A percentile compares a stretch with the other conserved stretches of the same genome.
Evolutionary conservation across 192 early-diverging fungal genomes (phyloP).

Genomic region (Paraglomus brasilianum): DNA sequence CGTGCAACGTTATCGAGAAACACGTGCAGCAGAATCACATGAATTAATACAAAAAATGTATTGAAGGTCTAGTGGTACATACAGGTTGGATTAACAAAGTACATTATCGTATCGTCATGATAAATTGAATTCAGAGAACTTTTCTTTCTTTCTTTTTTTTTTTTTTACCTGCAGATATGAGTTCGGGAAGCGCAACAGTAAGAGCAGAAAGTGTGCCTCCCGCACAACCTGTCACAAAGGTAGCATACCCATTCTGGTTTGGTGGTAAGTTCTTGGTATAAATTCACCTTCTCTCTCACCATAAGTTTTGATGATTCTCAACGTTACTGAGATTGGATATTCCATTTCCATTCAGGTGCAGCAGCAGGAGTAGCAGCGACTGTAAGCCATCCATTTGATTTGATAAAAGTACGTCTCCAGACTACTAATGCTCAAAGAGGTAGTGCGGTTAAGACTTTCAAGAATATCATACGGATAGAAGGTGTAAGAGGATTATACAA

Average conservation of each 20-base stretch:
- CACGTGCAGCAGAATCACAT: too few species aligned
- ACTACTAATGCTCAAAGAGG: conserved; percentile 59
- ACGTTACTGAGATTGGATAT: conserved; percentile 28
- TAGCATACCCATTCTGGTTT: conserved; percentile 50
- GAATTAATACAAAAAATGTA: too few species aligned
- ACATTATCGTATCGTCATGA: too few species aligned
- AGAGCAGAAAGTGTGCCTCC: too few species aligned
- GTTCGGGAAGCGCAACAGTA: too few species aligned
- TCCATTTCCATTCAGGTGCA: conserved; percentile 40
- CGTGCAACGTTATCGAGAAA: too few species aligned
- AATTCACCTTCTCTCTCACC: neutral
- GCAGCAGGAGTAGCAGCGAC: conserved; percentile 58
- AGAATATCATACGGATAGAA: conserved; percentile 66
- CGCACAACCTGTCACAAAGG: neutral
- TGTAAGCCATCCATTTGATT: conserved; percentile 80
- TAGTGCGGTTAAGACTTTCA: conserved; percentile 72
- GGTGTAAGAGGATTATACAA: conserved; percentile 67
- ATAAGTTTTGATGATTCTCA: conserved; percentile 4
- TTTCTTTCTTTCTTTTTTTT: too few species aligned
- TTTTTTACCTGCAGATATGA: too few species aligned
- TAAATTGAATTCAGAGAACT: too few species aligned
- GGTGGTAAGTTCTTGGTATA: conserved; percentile 38
- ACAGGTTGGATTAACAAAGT: too few species aligned
- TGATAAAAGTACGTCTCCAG: conserved; percentile 90
- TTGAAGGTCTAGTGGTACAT: too few species aligned